Conservation (phyloP, 1,284 basidiomycete genomes). For the Rhodotorula sp. region DNA sequence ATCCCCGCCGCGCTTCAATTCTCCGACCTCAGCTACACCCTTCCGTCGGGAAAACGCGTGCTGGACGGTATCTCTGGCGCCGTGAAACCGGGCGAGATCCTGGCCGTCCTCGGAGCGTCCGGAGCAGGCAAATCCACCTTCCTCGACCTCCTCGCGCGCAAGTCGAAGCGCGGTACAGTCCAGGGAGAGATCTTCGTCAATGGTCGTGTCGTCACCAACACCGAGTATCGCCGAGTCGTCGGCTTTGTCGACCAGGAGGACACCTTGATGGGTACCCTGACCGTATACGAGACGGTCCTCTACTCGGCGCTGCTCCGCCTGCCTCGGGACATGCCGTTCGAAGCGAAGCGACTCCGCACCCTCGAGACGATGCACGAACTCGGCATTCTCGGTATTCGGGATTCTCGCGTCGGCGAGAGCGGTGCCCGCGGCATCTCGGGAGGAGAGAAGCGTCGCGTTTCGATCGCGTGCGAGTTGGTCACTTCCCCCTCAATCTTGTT, state of each 20-base stretch:
- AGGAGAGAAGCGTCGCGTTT: constrained; percentile 91
- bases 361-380: constrained; percentile 95
- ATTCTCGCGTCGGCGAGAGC: constrained; percentile 80
- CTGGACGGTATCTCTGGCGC: constrained; percentile 76
- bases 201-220: constrained; percentile 70
- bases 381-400: constrained; percentile 86
- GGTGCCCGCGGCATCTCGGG: constrained; percentile 88
- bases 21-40: constrained; percentile 73
- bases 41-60: constrained; percentile 61
- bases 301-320: constrained; percentile 86
- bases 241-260: constrained; percentile 99
- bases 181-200: constrained; percentile 78
- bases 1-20: constrained; percentile 90
- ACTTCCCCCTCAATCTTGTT: constrained; percentile 93
- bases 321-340: constrained; percentile 88
- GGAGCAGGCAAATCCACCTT: constrained; percentile 96
- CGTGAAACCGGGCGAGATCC: constrained; percentile 79
- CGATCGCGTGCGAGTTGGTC: constrained; percentile 97
- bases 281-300: constrained; percentile 94
- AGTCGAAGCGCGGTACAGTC: constrained; percentile 76
- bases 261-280: constrained; percentile 90
- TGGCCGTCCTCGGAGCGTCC: constrained; percentile 94
- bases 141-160: constrained; percentile 89
- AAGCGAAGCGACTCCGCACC: constrained; percentile 89
- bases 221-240: constrained; percentile 76